Conservation (phyloP, 169 alveolate species). For the Plasmodium yoelii region DNA sequence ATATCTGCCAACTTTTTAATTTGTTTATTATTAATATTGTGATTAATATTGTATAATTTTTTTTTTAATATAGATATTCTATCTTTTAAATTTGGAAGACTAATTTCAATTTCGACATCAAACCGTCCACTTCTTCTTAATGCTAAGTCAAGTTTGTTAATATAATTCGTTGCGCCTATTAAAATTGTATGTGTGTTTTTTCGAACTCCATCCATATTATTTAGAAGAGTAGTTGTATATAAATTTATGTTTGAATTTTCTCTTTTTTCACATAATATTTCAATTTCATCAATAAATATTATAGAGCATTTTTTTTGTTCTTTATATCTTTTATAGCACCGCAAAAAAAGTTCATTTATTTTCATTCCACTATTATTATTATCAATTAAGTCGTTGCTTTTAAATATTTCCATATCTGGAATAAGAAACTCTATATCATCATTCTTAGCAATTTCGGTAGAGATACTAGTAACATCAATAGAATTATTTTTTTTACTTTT, state of each 20-base stretch:
- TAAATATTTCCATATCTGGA: slow-evolving; percentile 64
- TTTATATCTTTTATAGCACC: slow-evolving; percentile 62
- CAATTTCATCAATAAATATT: slow-evolving; percentile 87
- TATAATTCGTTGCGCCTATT: slow-evolving; percentile 95
- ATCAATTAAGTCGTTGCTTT: slow-evolving; percentile 64
- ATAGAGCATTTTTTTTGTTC: slow-evolving; percentile 73
- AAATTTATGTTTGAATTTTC: slow-evolving; percentile 49
- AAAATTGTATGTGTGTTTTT: slow-evolving; percentile 81
- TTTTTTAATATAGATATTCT: slow-evolving; percentile 90
- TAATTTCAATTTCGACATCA: slow-evolving; percentile 95
- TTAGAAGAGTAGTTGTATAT: slow-evolving; percentile 47
- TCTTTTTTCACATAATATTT: slow-evolving; percentile 81
- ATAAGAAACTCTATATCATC: slow-evolving; percentile 7
- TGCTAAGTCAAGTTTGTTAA: slow-evolving; percentile 93
- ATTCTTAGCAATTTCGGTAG: not conserved
- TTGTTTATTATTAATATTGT: slow-evolving; percentile 76
- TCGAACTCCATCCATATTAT: slow-evolving; percentile 69
- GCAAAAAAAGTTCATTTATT: slow-evolving; percentile 48
- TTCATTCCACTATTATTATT: slow-evolving; percentile 46
- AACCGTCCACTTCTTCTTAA: slow-evolving; percentile 97
- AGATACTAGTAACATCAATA: not conserved
- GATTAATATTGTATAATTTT: slow-evolving; percentile 78
- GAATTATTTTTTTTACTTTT: not conserved
- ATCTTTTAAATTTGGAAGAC: slow-evolving; percentile 93
- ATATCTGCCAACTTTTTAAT: slow-evolving; percentile 78